Percentiles rank a stretch among this genome's conserved stretches.
Conservation (phyloP, 441 rosid genomes). For the Viola pubescens region DNA sequence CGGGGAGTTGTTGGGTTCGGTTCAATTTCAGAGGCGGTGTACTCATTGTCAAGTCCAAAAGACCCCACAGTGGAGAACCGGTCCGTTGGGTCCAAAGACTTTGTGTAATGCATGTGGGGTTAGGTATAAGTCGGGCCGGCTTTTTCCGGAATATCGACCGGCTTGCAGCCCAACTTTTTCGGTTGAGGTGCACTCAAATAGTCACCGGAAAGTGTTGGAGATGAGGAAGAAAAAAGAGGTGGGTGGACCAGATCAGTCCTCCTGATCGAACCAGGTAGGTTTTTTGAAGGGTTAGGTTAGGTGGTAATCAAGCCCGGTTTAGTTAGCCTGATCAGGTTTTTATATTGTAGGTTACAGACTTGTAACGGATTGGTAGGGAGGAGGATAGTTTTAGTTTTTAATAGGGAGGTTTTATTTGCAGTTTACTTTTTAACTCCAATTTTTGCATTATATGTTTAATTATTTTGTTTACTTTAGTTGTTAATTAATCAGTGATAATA, state of each 20-base stretch:
- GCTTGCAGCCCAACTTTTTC: conserved; percentile 92
- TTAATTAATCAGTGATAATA: too few relatives aligned
- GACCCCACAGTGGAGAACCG: conserved; percentile 96
- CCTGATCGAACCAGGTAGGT: conserved; percentile 21
- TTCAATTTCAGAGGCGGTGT: conserved; percentile 46
- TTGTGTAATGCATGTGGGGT: conserved; percentile 95
- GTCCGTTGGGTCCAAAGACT: conserved; percentile 83
- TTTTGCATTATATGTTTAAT: not conserved
- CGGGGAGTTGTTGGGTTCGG: conserved; percentile 10
- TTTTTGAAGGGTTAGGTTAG: conserved; percentile 8
- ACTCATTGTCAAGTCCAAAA: conserved; percentile 79
- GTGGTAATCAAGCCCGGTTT: conserved; percentile 7
- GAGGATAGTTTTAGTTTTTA: not conserved
- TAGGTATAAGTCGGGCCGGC: conserved; percentile 83
- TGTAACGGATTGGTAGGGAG: conserved; percentile 1
- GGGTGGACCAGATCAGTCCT: conserved; percentile 15
- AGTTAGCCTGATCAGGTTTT: not conserved
- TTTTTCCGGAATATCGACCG: conserved; percentile 82
- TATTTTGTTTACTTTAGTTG: too few relatives aligned
- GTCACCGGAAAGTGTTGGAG: conserved; percentile 81
- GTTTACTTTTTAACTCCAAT: not conserved
- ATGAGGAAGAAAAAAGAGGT: conserved; percentile 62
- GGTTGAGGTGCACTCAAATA: conserved; percentile 63
- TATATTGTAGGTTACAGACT: not conserved
- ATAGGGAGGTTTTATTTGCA: conserved; percentile 10